A percentile compares a stretch with the other conserved stretches of the same genome.
These are phyloP conservation scores for Carex scoparia DNA, from an alignment of 176 grass and related monocot genomes.

Conservation along the genomic window DNA sequence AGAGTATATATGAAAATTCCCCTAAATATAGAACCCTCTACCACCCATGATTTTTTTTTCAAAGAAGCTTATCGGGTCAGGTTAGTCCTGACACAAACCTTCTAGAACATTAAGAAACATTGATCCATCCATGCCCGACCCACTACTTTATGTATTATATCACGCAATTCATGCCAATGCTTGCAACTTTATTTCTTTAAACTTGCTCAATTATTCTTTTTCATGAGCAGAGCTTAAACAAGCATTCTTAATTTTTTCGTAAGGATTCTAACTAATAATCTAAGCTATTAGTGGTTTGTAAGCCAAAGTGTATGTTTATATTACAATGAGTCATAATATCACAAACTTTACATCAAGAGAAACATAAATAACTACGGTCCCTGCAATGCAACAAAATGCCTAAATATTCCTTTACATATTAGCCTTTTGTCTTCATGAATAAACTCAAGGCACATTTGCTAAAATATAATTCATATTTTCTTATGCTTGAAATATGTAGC, in stretches of 20 bases:
- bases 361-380: background rate
- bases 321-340: background rate
- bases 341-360: background rate
- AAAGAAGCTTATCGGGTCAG: no score
- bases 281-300: background rate
- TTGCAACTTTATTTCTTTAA: background rate
- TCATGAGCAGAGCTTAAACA: background rate
- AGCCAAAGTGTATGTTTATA: background rate
- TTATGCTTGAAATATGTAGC: conserved; percentile 18
- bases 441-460: background rate
- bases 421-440: background rate
- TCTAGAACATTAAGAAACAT: no score
- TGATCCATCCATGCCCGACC: no score
- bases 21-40: no score
- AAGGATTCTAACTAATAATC: background rate
- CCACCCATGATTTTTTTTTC: no score
- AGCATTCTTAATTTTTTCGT: background rate
- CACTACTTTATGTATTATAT: no score
- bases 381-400: background rate
- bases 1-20: no score
- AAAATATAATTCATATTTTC: background rate
- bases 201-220: background rate
- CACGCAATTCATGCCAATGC: no score
- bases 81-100: no score
- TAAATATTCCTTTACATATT: background rate